Base-by-base conservation (phyloP, 208 protist genomes). In the Trypanosoma boissoni region DNA sequence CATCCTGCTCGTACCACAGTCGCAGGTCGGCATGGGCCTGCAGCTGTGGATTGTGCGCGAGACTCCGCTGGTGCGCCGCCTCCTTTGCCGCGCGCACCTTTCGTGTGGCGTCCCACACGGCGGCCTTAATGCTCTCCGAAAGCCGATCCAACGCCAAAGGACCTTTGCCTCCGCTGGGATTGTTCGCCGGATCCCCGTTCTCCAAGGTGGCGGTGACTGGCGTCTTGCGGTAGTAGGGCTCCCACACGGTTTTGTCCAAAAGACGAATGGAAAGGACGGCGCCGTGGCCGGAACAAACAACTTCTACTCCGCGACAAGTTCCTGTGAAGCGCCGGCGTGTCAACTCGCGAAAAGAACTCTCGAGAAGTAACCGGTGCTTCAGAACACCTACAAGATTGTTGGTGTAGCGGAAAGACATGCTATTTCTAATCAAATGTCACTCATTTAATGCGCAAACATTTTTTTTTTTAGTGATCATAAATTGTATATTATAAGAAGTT, bases 331-430 rank as follows among this genome's bases (percentile, higher is more conserved):
- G 83, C 18, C 76, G 72, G 0, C 72, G 72, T 1, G 76, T 76
- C 21, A 91, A 71, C 4, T 75, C 66, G 37, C 88, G 83, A 31
- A 87, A 72, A 20, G 83, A 72, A 9, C 64, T 56, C 64, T 95
- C 84, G n/a, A 95, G 68, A 37, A 69, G 52, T 12, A 95, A 71
- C 23, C 88, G 82, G 52, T 95, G 83, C 70, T 88, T 85, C 41
- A 95, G 46, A 20, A 57, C 76, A 41, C 84, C 84, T 20, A 95
- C 72, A 16, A 95, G 69, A 67, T 86, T 83, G 57, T 95, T 95
- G 1, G 88, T 92, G 62, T 91, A 95, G 0, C 88, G 84, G 60
- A 95, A 95, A 0, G 88, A 95, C 88, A 95, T 95, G 23, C 21
- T 8, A 20, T n/a, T n/a, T n/a, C n/a, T n/a, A n/a, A n/a, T n/a